These are phyloP conservation scores for Fusarium xyrophilum DNA, from an alignment of 2,329 filamentous ascomycete genomes.

Conservation along the genomic window DNA sequence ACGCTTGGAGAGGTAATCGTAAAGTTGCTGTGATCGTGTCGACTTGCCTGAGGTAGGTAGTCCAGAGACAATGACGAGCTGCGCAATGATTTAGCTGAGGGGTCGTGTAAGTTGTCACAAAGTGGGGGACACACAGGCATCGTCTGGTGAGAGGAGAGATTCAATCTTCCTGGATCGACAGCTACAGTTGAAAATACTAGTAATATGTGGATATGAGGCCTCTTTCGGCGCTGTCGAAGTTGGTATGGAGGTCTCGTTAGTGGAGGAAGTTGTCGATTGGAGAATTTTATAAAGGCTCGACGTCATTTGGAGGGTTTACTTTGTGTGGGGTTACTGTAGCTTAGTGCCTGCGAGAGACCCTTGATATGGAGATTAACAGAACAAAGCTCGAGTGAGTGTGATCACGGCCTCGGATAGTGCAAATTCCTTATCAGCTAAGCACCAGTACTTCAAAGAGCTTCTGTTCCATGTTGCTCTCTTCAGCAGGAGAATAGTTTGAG, in stretches of 20 bases:
- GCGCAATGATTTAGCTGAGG: constrained; percentile 14
- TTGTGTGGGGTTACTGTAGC: constrained; percentile 9
- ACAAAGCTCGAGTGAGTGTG: not conserved
- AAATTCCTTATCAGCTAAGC: not conserved
- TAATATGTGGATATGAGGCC: not conserved
- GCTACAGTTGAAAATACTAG: not conserved
- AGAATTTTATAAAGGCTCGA: constrained; percentile 22
- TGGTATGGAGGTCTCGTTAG: not conserved
- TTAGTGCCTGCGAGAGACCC: not conserved
- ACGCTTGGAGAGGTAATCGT: constrained; percentile 67
- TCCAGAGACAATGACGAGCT: constrained; percentile 73
- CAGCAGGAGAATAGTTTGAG: not conserved
- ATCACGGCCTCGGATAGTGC: not conserved
- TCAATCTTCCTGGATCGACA: not conserved
- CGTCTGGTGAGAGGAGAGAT: not conserved
- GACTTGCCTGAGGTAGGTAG: constrained; percentile 74
- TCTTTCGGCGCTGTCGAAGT: not conserved
- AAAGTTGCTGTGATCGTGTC: constrained; percentile 69
- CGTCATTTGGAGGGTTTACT: constrained; percentile 20
- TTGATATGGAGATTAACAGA: not conserved
- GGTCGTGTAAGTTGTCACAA: constrained; percentile 1
- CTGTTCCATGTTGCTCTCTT: not conserved
- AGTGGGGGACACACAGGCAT: constrained; percentile 37
- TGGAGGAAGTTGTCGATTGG: constrained; percentile 11
- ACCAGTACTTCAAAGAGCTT: not conserved